A percentile compares a stretch with the other conserved stretches of the same genome.
Evolutionary conservation across 2,329 filamentous ascomycete genomes (phyloP).

Genomic region (Ascochyta lentis): DNA sequence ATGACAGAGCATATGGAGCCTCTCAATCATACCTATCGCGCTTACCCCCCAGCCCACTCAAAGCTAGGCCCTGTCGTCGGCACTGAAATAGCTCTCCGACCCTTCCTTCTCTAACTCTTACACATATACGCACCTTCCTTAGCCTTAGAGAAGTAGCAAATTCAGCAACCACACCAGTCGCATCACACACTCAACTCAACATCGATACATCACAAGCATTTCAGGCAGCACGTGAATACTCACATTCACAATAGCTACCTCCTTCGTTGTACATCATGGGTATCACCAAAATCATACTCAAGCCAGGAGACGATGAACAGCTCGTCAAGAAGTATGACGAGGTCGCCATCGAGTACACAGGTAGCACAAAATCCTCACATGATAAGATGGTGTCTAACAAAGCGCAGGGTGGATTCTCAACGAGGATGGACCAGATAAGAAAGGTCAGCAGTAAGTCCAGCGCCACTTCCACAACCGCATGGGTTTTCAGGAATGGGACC

Average conservation of each 20-base stretch:
- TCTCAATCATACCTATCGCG: constrained; percentile 22
- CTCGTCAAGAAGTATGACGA: constrained; percentile 70
- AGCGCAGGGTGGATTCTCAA: constrained; percentile 74
- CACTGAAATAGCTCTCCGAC: constrained; percentile 4
- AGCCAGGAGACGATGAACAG: constrained; percentile 66
- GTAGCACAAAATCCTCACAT: constrained; percentile 20
- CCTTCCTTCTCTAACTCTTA: constrained; percentile 5
- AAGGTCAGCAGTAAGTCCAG: constrained; percentile 72
- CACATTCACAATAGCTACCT: background rate
- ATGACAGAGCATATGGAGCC: constrained; percentile 37
- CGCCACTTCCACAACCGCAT: background rate
- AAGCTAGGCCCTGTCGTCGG: constrained; percentile 24
- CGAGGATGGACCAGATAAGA: constrained; percentile 62
- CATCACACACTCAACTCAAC: background rate
- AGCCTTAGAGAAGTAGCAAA: background rate
- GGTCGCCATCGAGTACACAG: constrained; percentile 90
- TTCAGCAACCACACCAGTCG: background rate
- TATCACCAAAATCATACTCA: constrained; percentile 72
- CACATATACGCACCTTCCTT: constrained; percentile 1
- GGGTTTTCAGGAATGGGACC: too few relatives aligned
- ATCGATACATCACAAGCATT: background rate
- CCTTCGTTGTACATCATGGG: constrained; percentile 48
- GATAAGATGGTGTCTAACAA: constrained; percentile 18
- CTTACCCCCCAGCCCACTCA: constrained; percentile 27
- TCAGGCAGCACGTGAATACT: background rate